Evolutionary conservation across 345 rosid species (phyloP).

Genomic region (Pistacia atlantica): DNA sequence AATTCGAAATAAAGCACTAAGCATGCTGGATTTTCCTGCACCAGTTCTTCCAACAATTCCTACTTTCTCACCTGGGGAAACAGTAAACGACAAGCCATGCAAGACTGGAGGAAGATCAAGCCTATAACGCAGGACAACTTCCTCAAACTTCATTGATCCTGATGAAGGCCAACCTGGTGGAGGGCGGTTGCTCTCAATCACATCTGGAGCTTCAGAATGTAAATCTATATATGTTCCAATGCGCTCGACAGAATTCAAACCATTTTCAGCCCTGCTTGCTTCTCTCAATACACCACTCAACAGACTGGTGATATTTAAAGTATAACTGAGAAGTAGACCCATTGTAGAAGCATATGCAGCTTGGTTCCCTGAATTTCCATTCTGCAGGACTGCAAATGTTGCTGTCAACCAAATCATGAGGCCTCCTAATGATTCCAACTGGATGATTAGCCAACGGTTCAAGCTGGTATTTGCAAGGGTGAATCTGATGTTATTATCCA

Average conservation of each 20-base stretch:
- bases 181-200: slow-evolving; percentile 67
- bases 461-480: slow-evolving; percentile 78
- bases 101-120: slow-evolving; percentile 92
- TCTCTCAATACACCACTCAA: slow-evolving; percentile 80
- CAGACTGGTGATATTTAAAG: slow-evolving; percentile 75
- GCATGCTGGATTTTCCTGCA: slow-evolving; percentile 94
- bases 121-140: slow-evolving; percentile 81
- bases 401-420: slow-evolving; percentile 94
- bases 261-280: slow-evolving; percentile 94
- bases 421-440: slow-evolving; percentile 87
- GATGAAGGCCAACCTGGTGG: slow-evolving; percentile 84
- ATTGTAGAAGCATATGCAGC: slow-evolving; percentile 77
- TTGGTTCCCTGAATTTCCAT: slow-evolving; percentile 61
- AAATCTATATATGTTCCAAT: slow-evolving; percentile 83
- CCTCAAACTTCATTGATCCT: slow-evolving; percentile 75
- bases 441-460: slow-evolving; percentile 84
- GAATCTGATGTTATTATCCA: slow-evolving; percentile 95
- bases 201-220: slow-evolving; percentile 82
- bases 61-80: slow-evolving; percentile 74
- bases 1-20: slow-evolving; percentile 87
- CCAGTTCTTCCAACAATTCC: slow-evolving; percentile 99
- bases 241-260: slow-evolving; percentile 93
- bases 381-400: slow-evolving; percentile 81
- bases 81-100: slow-evolving; percentile 67
- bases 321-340: slow-evolving; percentile 94